phyloP scores from a whole-genome alignment of 2,329 filamentous ascomycete genomes.

The Alternaria triticina region DNA sequence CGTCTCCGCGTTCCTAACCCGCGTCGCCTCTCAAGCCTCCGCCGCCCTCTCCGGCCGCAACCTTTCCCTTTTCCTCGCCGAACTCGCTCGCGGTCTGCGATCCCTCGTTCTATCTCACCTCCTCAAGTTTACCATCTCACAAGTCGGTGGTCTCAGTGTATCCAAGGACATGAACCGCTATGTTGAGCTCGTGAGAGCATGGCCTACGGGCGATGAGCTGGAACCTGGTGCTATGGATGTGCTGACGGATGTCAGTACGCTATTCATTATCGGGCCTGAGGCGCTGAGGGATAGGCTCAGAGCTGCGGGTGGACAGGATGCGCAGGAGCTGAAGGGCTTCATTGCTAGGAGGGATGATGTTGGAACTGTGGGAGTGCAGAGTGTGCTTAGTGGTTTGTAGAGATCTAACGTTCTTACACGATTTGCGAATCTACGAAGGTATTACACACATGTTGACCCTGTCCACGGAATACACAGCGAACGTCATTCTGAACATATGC shows the following conservation, averaged over 20 bases:
- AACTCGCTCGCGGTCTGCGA: slow-evolving; percentile 81
- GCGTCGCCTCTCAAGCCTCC: slow-evolving; percentile 67
- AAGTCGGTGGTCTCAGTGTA: slow-evolving; percentile 91
- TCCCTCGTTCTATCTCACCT: slow-evolving; percentile 87
- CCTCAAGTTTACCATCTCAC: slow-evolving; percentile 91
- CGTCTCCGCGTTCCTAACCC: slow-evolving; percentile 80
- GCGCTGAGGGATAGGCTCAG: slow-evolving; percentile 59
- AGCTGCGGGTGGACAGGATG: slow-evolving; percentile 53
- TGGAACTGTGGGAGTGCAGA: slow-evolving; percentile 79
- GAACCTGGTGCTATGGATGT: slow-evolving; percentile 71
- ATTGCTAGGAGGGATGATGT: slow-evolving; percentile 85
- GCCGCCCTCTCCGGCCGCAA: slow-evolving; percentile 83
- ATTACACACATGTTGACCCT: background rate
- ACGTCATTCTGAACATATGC: background rate
- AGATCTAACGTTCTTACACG: background rate
- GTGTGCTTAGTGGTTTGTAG: slow-evolving; percentile 67
- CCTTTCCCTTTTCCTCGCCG: slow-evolving; percentile 78
- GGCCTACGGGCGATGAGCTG: slow-evolving; percentile 70
- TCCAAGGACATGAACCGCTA: slow-evolving; percentile 97
- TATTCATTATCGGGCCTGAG: slow-evolving; percentile 85
- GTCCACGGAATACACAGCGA: background rate
- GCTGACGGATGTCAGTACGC: slow-evolving; percentile 87
- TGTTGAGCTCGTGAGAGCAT: slow-evolving; percentile 81
- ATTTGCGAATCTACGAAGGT: background rate
- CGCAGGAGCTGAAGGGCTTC: slow-evolving; percentile 75